Evolutionary conservation across 2,329 filamentous ascomycete genomes (phyloP), one percentile per base, ranked within the genome.

Genomic region (Cladophialophora yegresii): DNA sequence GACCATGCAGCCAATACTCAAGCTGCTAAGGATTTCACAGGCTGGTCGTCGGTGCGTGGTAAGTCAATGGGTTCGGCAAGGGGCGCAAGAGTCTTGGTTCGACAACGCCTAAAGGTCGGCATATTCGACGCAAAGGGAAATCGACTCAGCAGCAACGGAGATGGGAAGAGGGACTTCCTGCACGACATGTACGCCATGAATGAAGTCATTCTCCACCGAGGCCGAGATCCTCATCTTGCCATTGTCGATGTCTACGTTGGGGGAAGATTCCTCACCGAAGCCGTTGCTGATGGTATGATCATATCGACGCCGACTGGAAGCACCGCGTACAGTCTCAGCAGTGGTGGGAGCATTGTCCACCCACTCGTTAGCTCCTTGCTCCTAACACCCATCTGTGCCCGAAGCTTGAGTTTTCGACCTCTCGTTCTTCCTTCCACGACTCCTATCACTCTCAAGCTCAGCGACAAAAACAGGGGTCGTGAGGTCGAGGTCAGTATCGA

Each of bases 241-340:
- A 89, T 96, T 69, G 91, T 99, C 70, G 91, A 96, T 73, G 91
- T 99, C 50, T 95, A 88, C 72, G 89, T 98, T 65, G 93, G 93
- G 71, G 89, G 91, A 36, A 87, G 92, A 61, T 96, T 95, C 72
- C 82, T 99, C 53, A 99, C 95, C 1, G 92, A 96, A 75, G 93
- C 92, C 0, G 93, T 96, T 12, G 93, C 93, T 0, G 95, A 99
- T 75, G 95, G 95, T 57, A 96, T 99, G 76, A 89, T 98, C 51
- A 87, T 98, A 64, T 92, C 90, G 68, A 97, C 93, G 0, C 95
- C 95, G 0, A 99, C 95, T 0, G 95, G 95, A 2, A 96, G 91
- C 47, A 99, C 95, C 0, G 95, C 95, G 0, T 99, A 99, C 80
- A 95, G 90, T 64, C 83, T 99, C n/a, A 95, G 90, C 69, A 90